Evolutionary conservation across 805 yeast genomes (phyloP), one percentile per base, ranked within the genome.

Genomic region (Kodamaea sagamina): DNA sequence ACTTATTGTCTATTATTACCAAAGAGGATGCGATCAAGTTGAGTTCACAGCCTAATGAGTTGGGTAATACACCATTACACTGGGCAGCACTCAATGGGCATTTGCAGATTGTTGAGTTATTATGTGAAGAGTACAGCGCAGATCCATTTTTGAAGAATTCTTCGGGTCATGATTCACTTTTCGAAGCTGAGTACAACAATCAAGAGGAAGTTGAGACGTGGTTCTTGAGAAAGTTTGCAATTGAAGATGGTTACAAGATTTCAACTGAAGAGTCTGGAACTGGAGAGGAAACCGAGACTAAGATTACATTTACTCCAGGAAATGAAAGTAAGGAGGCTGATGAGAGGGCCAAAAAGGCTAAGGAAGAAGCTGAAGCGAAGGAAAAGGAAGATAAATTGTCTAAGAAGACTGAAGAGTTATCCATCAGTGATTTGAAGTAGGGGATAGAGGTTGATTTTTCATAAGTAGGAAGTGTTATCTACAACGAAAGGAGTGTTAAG

Each of bases 21-120:
- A 61, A 68, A 24, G 69, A 61, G 24, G 74, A 79, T 7, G 78
- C 79, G 11, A 53, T 42, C 9, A 42, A 47, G 22, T 54, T 67
- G 44, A 71, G 65, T 10, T 47, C 59, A 18, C 53, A 52, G 12
- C 47, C 70, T 43, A 93, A 93, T 59, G 85, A 79, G 39, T 79
- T 85, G 15, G 99, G 98, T 1, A 93, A 93, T 62, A 90, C 99
- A 0, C 86, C 98, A 1, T 72, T 93, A 50, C 98, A 93, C 62
- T 93, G 99, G 99, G 97, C 98, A 0, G 77, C 95, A 0, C 77
- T 81, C 51, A 89, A 87, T 55, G 98, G 97, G 1, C 89, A 89
- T 54, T 62, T 88, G 44, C 82, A 77, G 2, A 69, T 84, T 6
- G 92, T 88, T 15, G 66, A 84, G 59, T 54, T 78, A 9, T 68